phyloP scores from a whole-genome alignment of 257 asterid genomes.

The Ballota nigra region DNA sequence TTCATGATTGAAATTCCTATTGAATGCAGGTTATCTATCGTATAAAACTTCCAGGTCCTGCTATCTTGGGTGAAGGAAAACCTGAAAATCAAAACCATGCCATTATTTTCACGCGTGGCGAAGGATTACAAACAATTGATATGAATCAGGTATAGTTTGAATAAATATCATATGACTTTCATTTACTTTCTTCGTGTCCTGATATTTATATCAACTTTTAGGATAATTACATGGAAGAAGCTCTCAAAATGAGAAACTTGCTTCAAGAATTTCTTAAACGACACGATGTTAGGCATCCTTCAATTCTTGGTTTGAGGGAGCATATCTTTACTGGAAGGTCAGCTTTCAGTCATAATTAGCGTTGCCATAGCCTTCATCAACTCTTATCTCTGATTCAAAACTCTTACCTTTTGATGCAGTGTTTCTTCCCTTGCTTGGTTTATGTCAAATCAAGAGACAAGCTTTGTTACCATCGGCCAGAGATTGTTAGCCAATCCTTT shows the following conservation, averaged over 20 bases:
- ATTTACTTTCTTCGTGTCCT: background rate
- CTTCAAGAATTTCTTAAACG: constrained; percentile 53
- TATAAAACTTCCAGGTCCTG: constrained; percentile 88
- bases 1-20: constrained; percentile 13
- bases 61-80: constrained; percentile 87
- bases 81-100: constrained; percentile 97
- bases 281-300: constrained; percentile 54
- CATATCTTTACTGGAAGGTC: constrained; percentile 70
- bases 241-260: constrained; percentile 60
- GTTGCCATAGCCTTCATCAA: background rate
- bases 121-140: constrained; percentile 89
- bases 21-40: constrained; percentile 71
- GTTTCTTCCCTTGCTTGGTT: constrained; percentile 67
- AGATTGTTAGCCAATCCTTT: constrained; percentile 57
- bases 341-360: constrained; percentile 15
- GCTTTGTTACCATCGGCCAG: constrained; percentile 63
- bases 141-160: constrained; percentile 76
- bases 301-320: constrained; percentile 65
- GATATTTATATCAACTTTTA: constrained; percentile 21
- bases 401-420: constrained; percentile 28
- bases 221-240: constrained; percentile 72
- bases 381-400: background rate
- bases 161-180: background rate
- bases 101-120: constrained; percentile 80
- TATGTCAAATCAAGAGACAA: constrained; percentile 65